A percentile compares a stretch with the other conserved stretches of the same genome.
phyloP scores from a whole-genome alignment of 352 stramenopile species.

The Aphanomyces cochlioides region DNA sequence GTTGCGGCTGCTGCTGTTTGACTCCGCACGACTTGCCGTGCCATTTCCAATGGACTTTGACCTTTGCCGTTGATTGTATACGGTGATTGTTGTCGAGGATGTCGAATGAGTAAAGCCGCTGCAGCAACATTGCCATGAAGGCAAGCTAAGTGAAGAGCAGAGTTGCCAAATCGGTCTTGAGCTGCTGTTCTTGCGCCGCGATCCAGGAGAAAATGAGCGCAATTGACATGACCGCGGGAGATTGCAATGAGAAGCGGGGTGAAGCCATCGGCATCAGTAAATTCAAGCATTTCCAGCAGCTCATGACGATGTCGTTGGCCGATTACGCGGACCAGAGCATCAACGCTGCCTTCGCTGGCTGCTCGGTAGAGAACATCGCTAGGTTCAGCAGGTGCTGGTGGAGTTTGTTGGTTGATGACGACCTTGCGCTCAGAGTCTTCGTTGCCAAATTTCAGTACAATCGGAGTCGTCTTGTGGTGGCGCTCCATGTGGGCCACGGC shows the following conservation, averaged over 20 bases:
- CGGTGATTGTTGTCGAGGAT: neutral
- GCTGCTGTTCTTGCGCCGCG: slow-evolving; percentile 61
- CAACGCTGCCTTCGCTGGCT: no score
- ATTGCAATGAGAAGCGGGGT: slow-evolving; percentile 70
- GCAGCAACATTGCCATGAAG: neutral
- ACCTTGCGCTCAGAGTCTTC: no score
- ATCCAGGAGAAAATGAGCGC: slow-evolving; percentile 67
- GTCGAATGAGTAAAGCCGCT: neutral
- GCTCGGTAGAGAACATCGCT: no score
- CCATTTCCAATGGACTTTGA: slow-evolving; percentile 76
- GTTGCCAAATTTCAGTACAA: no score
- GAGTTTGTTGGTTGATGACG: no score
- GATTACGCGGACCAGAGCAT: no score
- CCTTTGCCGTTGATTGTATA: slow-evolving; percentile 61
- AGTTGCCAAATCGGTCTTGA: neutral
- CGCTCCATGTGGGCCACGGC: no score
- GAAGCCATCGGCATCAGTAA: neutral
- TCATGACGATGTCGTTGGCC: neutral
- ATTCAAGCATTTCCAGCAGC: neutral
- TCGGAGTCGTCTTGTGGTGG: no score
- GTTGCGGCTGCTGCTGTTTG: slow-evolving; percentile 75
- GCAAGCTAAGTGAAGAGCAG: slow-evolving; percentile 13
- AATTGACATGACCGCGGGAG: slow-evolving; percentile 65
- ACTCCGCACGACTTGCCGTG: slow-evolving; percentile 74
- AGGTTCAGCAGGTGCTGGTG: no score